Percentiles rank a stretch among this genome's conserved stretches.
phyloP scores from a whole-genome alignment of 805 yeast genomes.

The Yarrowia keelungensis region DNA sequence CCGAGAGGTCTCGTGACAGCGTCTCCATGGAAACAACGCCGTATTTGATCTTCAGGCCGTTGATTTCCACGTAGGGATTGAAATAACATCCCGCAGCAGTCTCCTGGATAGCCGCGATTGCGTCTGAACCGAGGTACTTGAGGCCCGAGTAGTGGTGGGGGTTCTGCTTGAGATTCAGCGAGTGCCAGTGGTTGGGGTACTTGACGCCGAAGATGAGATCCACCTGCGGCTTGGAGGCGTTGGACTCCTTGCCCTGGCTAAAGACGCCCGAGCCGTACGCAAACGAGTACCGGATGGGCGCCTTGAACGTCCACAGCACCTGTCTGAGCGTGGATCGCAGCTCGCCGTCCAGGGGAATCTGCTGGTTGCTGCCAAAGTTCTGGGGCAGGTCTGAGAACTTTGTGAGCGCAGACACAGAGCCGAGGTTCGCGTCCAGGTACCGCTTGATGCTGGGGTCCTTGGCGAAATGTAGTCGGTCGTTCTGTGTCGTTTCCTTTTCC shows the following conservation, averaged over 20 bases:
- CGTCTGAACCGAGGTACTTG: constrained; percentile 63
- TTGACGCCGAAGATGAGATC: constrained; percentile 87
- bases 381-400: constrained; percentile 58
- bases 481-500: not conserved
- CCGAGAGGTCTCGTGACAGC: constrained; percentile 70
- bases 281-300: constrained; percentile 79
- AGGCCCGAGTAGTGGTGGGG: constrained; percentile 81
- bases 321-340: constrained; percentile 56
- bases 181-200: constrained; percentile 78
- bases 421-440: constrained; percentile 41
- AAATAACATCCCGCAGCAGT: constrained; percentile 91
- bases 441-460: constrained; percentile 34
- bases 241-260: constrained; percentile 62
- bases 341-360: constrained; percentile 55
- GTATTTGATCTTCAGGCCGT: constrained; percentile 72
- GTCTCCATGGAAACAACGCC: constrained; percentile 77
- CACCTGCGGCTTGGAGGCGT: constrained; percentile 65
- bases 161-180: constrained; percentile 67
- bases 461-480: constrained; percentile 15
- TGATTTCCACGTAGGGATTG: constrained; percentile 82
- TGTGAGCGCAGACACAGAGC: constrained; percentile 59
- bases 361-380: constrained; percentile 66
- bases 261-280: constrained; percentile 97
- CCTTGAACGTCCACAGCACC: constrained; percentile 64
- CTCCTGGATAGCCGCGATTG: constrained; percentile 65